phyloP scores from a whole-genome alignment of 768 basidiomycete genomes.

The Trametes cubensis region DNA sequence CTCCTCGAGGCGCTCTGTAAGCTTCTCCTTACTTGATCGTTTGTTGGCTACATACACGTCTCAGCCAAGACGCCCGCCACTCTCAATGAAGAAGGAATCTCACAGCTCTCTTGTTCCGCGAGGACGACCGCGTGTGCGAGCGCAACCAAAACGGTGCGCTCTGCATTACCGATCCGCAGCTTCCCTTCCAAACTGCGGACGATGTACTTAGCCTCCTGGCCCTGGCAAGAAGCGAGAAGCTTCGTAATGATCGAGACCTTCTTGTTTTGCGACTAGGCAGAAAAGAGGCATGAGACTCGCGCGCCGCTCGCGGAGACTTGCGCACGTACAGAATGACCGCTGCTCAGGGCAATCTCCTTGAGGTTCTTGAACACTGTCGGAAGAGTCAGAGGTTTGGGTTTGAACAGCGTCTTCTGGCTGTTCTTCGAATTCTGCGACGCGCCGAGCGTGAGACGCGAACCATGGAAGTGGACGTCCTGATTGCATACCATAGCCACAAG shows the following conservation, averaged over 20 bases:
- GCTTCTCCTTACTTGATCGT: slow-evolving; percentile 73
- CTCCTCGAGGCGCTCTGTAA: slow-evolving; percentile 73
- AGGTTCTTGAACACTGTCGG: slow-evolving; percentile 88
- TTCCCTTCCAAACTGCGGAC: slow-evolving; percentile 96
- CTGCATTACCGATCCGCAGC: slow-evolving; percentile 94
- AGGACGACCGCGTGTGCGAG: slow-evolving; percentile 89
- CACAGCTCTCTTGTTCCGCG: slow-evolving; percentile 71
- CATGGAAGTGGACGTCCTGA: too few species aligned
- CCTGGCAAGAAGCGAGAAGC: slow-evolving; percentile 89
- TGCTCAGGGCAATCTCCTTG: slow-evolving; percentile 84
- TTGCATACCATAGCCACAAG: slow-evolving; percentile 87
- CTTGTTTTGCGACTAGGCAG: slow-evolving; percentile 81
- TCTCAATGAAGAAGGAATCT: slow-evolving; percentile 11
- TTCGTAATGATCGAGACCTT: slow-evolving; percentile 96
- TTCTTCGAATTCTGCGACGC: slow-evolving; percentile 84
- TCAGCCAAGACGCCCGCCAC: slow-evolving; percentile 3
- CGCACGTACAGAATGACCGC: slow-evolving; percentile 74
- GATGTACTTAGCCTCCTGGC: slow-evolving; percentile 93
- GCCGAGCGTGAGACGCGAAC: neutral
- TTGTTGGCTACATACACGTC: slow-evolving; percentile 55
- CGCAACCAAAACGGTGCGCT: slow-evolving; percentile 93
- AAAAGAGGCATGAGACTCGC: neutral
- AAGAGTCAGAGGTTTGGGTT: slow-evolving; percentile 88
- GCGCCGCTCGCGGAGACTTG: neutral
- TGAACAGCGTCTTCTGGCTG: slow-evolving; percentile 91